These are phyloP conservation scores for Aspergillus pseudoterreus DNA, from an alignment of 2,329 filamentous ascomycete species.

Conservation along the genomic window DNA sequence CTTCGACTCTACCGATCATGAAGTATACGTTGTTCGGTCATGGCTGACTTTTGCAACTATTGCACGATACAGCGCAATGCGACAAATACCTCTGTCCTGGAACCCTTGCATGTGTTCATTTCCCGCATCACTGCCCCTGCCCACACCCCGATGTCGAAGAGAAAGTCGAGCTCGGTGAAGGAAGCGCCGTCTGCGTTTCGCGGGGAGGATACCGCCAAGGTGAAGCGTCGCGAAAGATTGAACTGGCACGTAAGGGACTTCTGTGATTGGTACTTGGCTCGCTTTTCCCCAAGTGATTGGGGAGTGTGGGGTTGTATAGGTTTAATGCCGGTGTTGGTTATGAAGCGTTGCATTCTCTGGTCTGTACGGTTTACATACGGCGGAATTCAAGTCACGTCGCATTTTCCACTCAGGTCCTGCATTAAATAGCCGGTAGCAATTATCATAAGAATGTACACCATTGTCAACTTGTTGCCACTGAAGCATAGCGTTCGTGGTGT, in stretches of 20 bases:
- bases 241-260: constrained; percentile 48
- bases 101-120: constrained; percentile 90
- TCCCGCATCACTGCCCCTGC: constrained; percentile 96
- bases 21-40: background rate
- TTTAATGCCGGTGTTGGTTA: constrained; percentile 1
- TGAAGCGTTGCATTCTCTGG: background rate
- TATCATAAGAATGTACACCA: no score
- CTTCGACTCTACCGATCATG: background rate
- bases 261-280: constrained; percentile 29
- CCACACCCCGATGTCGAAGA: constrained; percentile 72
- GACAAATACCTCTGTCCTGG: constrained; percentile 92
- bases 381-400: background rate
- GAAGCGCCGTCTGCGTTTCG: constrained; percentile 47
- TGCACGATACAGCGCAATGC: constrained; percentile 63
- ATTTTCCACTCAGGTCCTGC: background rate
- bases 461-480: no score
- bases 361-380: background rate
- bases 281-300: background rate
- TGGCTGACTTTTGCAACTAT: constrained; percentile 3
- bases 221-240: constrained; percentile 47
- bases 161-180: constrained; percentile 62
- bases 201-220: constrained; percentile 47
- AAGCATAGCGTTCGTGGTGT: no score
- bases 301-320: background rate
- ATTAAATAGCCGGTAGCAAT: no score